Conservation (phyloP, 805 yeast species). For the Metschnikowia cerradonensis region DNA sequence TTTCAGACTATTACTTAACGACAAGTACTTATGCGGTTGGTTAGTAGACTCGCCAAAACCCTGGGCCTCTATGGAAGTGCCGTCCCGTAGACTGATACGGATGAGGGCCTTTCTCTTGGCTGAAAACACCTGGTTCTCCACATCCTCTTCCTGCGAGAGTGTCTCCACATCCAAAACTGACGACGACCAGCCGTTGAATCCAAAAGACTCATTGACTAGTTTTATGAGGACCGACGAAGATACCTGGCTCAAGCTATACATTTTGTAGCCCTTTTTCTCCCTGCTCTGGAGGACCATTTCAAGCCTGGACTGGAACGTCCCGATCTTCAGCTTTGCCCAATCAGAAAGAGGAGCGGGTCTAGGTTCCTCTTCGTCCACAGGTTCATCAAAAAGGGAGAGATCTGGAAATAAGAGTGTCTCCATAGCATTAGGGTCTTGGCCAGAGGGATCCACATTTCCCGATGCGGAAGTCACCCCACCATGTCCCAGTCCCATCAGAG, state of each 20-base stretch:
- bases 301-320: constrained; percentile 45
- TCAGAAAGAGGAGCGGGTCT: constrained; percentile 6
- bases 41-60: constrained; percentile 39
- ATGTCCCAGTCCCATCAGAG: too few species aligned
- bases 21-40: constrained; percentile 30
- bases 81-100: constrained; percentile 40
- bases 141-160: constrained; percentile 20
- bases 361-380: constrained; percentile 3
- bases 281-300: constrained; percentile 31
- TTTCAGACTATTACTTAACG: constrained; percentile 41
- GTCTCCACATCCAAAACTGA: constrained; percentile 28
- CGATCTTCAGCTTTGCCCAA: constrained; percentile 48
- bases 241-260: constrained; percentile 1
- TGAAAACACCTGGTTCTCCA: constrained; percentile 19
- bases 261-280: constrained; percentile 9
- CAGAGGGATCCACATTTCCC: not conserved
- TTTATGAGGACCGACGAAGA: constrained; percentile 19
- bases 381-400: constrained; percentile 19
- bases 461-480: too few species aligned
- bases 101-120: constrained; percentile 28
- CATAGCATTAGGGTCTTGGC: not conserved
- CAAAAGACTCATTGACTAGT: constrained; percentile 50
- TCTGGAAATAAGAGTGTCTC: constrained; percentile 22
- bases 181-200: constrained; percentile 56
- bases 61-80: constrained; percentile 32